These are phyloP conservation scores for Ogataea paradorogensis DNA, from an alignment of 805 yeast species.

Conservation along the genomic window DNA sequence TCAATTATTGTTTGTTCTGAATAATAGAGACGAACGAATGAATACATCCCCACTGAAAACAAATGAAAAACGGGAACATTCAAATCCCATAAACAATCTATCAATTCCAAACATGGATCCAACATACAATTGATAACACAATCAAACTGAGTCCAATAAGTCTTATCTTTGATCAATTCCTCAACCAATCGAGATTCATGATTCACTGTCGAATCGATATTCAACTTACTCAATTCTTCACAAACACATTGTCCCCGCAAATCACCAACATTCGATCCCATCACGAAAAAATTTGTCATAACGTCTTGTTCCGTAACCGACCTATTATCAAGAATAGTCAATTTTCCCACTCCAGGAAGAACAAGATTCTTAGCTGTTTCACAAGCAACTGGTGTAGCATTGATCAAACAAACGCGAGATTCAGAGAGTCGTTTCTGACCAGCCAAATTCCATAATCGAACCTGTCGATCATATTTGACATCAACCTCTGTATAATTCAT, in stretches of 20 bases:
- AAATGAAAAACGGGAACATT: constrained; percentile 55
- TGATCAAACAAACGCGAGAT: constrained; percentile 60
- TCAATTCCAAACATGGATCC: constrained; percentile 20
- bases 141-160: constrained; percentile 48
- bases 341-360: constrained; percentile 63
- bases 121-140: constrained; percentile 42
- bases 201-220: constrained; percentile 51
- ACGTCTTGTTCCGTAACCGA: constrained; percentile 43
- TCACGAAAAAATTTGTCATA: constrained; percentile 61
- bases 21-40: constrained; percentile 50
- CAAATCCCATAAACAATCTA: constrained; percentile 39
- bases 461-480: constrained; percentile 77
- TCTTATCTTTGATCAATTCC: constrained; percentile 10
- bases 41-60: constrained; percentile 62
- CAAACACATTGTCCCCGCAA: constrained; percentile 40
- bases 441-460: constrained; percentile 76
- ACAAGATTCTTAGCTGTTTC: constrained; percentile 78
- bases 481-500: constrained; percentile 37
- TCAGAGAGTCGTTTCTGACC: constrained; percentile 66
- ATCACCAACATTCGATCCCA: constrained; percentile 41
- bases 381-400: constrained; percentile 54
- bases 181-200: constrained; percentile 15
- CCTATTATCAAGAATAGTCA: constrained; percentile 54
- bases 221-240: constrained; percentile 50
- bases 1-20: constrained; percentile 67